A percentile compares a stretch with the other conserved stretches of the same genome.
Evolutionary conservation across 2,329 filamentous ascomycete species (phyloP).

Genomic region (Uncinocarpus reesii): DNA sequence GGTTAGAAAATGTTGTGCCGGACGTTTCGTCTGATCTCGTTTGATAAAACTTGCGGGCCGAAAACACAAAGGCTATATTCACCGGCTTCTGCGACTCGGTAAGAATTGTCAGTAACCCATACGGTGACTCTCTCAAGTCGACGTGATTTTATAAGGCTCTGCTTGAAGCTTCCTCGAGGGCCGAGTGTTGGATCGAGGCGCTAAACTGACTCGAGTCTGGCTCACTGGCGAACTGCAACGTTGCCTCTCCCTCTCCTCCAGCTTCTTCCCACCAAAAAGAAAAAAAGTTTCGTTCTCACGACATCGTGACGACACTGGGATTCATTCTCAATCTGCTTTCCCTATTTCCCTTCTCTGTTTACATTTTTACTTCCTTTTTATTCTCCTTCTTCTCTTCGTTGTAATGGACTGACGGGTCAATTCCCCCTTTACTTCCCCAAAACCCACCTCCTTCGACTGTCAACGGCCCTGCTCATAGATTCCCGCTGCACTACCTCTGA

Average conservation of each 20-base stretch:
- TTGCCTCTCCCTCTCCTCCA: conserved; percentile 9
- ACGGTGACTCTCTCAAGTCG: too few relatives aligned
- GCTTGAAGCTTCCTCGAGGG: too few relatives aligned
- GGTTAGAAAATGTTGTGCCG: too few relatives aligned
- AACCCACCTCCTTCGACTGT: not conserved
- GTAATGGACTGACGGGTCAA: conserved; percentile 6
- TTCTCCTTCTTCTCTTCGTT: not conserved
- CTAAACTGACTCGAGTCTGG: too few relatives aligned
- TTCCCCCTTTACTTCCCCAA: not conserved
- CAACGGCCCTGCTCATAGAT: conserved; percentile 7
- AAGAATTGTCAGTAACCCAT: too few relatives aligned
- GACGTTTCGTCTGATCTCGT: too few relatives aligned
- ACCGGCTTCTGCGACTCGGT: too few relatives aligned
- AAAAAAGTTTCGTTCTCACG: not conserved
- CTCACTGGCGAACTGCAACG: conserved; percentile 10
- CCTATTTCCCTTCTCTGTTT: not conserved
- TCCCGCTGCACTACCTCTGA: not conserved
- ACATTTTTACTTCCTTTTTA: not conserved
- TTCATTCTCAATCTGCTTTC: not conserved
- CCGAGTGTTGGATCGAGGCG: not conserved
- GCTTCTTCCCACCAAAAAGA: not conserved
- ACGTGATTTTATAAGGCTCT: too few relatives aligned
- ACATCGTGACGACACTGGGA: not conserved
- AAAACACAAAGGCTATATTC: too few relatives aligned
- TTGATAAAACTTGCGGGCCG: too few relatives aligned